Base-by-base conservation (phyloP, 225 moss, liverwort and hornwort genomes). In the Physcomitrellopsis africana region DNA sequence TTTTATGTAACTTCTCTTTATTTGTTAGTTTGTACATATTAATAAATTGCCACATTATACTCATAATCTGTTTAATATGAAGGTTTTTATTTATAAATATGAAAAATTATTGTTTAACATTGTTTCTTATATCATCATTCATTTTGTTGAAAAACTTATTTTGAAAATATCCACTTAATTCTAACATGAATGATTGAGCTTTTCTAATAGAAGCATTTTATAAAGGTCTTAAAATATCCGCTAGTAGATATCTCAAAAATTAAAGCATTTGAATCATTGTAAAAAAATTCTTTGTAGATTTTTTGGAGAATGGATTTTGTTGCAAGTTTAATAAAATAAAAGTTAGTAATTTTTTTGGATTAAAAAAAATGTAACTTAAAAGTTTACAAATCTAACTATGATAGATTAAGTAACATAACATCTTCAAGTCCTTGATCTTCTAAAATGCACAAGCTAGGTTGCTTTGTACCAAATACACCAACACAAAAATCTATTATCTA, bases 1-100 rank as follows among this genome's bases (percentile, higher is more conserved):
- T 91, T 83, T 99, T 94, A 80, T 99, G 94, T 59, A 99, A 87
- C 70, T 93, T 99, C 80, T 99, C 93, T 80, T 99, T 93, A 80
- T 99, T 94, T 63, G 94, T 90, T 63, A 99, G 85, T 70, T 94
- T 90, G 81, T 94, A 99, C 45, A 89, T 94, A 85, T 89, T 79
- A 15, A 95, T 69, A 73, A 90, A 93, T n/a, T 79, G 87, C 94
- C 97, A 99, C 94, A 94, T 94, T 49, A 91, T 81, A 79, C 53
- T 79, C 86, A 89, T 79, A 14, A 99, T 75, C 16, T 89, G 83
- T 59, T 94, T 94, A 19, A 81, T 74, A 46, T 90, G 75, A 15
- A 86, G 77, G 43, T 92, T 92, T 18, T 81, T 80, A 67, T 79
- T 82, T 23, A 87, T 89, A 81, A 86, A 94, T 7, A 26, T 47